Percentiles rank a stretch among this genome's conserved stretches.
Conservation (phyloP, 2,329 filamentous ascomycete genomes). For the Leptosphaerulina australis region DNA sequence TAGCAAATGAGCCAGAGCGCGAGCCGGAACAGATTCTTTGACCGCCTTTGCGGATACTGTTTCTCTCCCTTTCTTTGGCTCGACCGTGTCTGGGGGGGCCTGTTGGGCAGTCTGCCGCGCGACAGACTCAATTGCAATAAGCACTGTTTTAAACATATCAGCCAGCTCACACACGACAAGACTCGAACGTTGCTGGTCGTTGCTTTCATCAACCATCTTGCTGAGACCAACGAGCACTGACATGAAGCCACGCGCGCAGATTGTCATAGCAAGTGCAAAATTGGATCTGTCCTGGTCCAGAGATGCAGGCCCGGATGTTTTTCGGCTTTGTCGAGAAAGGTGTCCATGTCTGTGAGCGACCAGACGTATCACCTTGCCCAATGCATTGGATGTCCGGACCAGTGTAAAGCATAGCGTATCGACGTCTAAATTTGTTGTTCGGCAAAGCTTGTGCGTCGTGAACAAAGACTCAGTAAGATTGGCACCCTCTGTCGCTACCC, state of each 20-base stretch:
- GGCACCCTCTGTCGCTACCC: slow-evolving; percentile 23
- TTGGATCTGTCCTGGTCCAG: slow-evolving; percentile 36
- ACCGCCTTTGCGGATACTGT: slow-evolving; percentile 4
- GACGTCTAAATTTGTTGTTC: slow-evolving; percentile 19
- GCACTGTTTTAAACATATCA: slow-evolving; percentile 46
- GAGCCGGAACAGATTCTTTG: slow-evolving; percentile 36
- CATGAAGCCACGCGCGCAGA: slow-evolving; percentile 41
- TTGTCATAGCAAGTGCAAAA: slow-evolving; percentile 33
- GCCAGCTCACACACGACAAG: slow-evolving; percentile 42
- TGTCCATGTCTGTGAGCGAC: slow-evolving; percentile 30
- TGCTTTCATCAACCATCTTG: slow-evolving; percentile 25
- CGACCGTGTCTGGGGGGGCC: background rate
- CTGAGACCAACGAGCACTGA: slow-evolving; percentile 40
- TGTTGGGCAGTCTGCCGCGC: slow-evolving; percentile 30
- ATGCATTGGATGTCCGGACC: slow-evolving; percentile 27
- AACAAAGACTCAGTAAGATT: slow-evolving; percentile 39
- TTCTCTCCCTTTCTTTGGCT: slow-evolving; percentile 17
- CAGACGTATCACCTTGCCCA: slow-evolving; percentile 34
- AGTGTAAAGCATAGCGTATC: slow-evolving; percentile 36
- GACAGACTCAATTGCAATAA: slow-evolving; percentile 40
- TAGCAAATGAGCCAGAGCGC: slow-evolving; percentile 45
- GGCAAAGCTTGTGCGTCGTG: slow-evolving; percentile 37
- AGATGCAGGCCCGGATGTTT: slow-evolving; percentile 15
- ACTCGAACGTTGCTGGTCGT: slow-evolving; percentile 22
- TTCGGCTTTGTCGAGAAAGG: slow-evolving; percentile 20